phyloP scores from a whole-genome alignment of 176 grass and related monocot genomes.

The Rhynchospora tenuis region DNA sequence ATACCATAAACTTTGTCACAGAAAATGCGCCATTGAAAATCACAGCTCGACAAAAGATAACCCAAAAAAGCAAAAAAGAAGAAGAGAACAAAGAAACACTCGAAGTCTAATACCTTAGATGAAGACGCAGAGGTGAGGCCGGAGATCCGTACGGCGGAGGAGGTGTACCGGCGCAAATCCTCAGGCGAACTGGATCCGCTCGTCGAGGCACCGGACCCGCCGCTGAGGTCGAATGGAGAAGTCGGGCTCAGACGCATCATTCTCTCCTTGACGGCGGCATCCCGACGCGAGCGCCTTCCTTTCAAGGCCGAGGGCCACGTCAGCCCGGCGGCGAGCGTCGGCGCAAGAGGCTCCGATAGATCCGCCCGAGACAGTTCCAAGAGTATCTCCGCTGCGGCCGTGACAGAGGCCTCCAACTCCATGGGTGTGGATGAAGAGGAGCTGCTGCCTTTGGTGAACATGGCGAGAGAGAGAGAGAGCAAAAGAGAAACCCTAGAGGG shows the following conservation, averaged over 20 bases:
- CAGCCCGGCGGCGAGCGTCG: neutral
- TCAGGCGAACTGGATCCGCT: slow-evolving; percentile 21
- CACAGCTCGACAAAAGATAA: neutral
- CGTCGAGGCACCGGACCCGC: slow-evolving; percentile 14
- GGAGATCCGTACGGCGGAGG: neutral
- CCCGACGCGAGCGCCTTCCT: slow-evolving; percentile 15
- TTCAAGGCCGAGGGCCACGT: slow-evolving; percentile 17
- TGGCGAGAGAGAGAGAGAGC: neutral
- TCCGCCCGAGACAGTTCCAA: neutral
- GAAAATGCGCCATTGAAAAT: slow-evolving; percentile 2
- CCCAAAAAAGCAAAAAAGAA: neutral
- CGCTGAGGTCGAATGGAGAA: slow-evolving; percentile 18
- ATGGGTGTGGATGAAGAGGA: neutral
- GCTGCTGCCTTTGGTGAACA: neutral
- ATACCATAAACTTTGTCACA: neutral
- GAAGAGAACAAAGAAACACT: neutral
- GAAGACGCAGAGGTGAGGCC: neutral
- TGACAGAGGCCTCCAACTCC: neutral
- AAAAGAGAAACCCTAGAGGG: slow-evolving; percentile 7
- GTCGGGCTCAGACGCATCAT: slow-evolving; percentile 10
- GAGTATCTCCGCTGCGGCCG: slow-evolving; percentile 18
- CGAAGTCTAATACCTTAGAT: slow-evolving; percentile 2
- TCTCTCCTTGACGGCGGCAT: slow-evolving; percentile 11
- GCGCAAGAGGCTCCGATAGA: neutral
- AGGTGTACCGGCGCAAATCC: neutral